Evolutionary conservation across 305 asterid genomes (phyloP).

Genomic region (Fraxinus sp.): DNA sequence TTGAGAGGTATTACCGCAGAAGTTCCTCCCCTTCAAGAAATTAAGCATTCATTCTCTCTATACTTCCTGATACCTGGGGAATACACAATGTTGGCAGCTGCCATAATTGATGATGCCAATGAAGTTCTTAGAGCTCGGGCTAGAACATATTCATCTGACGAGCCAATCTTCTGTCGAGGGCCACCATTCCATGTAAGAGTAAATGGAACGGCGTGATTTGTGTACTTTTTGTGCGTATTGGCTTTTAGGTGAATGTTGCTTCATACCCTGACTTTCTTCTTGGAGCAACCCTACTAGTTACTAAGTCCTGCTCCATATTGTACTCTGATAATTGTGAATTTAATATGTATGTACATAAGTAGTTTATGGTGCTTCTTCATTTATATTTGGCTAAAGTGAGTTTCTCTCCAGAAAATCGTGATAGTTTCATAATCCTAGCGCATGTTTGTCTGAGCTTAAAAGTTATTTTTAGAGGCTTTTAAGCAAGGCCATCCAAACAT

Average conservation of each 20-base stretch:
- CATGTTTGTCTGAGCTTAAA: background rate
- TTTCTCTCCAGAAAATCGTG: background rate
- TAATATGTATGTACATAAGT: background rate
- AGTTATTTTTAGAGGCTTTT: background rate
- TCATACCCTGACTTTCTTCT: background rate
- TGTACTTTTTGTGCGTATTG: background rate
- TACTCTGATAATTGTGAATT: background rate
- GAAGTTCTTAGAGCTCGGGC: slow-evolving; percentile 91
- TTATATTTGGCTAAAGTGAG: background rate
- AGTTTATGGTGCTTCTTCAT: background rate
- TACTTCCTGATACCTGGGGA: slow-evolving; percentile 93
- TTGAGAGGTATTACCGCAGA: slow-evolving; percentile 65
- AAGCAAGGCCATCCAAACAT: background rate
- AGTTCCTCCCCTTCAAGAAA: slow-evolving; percentile 83
- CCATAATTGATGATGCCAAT: slow-evolving; percentile 79
- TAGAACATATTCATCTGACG: slow-evolving; percentile 56
- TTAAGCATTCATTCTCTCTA: slow-evolving; percentile 71
- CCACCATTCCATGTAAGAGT: slow-evolving; percentile 90
- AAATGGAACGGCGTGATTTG: slow-evolving; percentile 57
- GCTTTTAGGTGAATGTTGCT: background rate
- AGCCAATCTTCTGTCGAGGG: slow-evolving; percentile 88
- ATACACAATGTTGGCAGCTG: slow-evolving; percentile 85
- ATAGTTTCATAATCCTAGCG: background rate
- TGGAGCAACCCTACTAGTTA: slow-evolving; percentile 10
- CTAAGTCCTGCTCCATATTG: background rate